A percentile compares a stretch with the other conserved stretches of the same genome.
phyloP scores from a whole-genome alignment of 768 basidiomycete genomes.

The Hypsizygus marmoreus region DNA sequence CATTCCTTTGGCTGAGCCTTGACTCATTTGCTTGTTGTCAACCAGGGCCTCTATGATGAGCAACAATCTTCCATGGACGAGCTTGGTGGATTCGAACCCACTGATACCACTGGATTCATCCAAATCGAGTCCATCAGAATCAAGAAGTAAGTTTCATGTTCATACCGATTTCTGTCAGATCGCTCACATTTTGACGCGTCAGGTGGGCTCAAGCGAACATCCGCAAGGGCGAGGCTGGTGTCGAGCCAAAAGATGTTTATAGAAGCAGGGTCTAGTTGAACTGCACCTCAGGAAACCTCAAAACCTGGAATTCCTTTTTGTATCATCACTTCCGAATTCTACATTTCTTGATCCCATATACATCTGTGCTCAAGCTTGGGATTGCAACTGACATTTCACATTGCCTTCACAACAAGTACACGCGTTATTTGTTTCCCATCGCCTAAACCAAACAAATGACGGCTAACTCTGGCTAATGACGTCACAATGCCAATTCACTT shows the following conservation, averaged over 20 bases:
- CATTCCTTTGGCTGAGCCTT: background rate
- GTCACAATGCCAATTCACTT: too few species aligned
- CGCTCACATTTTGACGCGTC: constrained; percentile 7
- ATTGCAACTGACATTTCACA: too few species aligned
- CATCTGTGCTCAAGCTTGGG: too few species aligned
- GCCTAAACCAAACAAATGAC: too few species aligned
- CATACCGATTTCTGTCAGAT: constrained; percentile 4
- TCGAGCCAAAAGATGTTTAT: constrained; percentile 79
- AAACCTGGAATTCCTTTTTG: too few species aligned
- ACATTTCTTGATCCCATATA: too few species aligned
- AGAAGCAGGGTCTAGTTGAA: constrained; percentile 61
- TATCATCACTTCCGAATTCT: too few species aligned
- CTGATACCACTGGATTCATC: constrained; percentile 95
- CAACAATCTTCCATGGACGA: constrained; percentile 98
- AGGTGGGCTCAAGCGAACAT: constrained; percentile 90
- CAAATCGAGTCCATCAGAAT: constrained; percentile 97
- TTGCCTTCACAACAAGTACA: too few species aligned
- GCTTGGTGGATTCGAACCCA: constrained; percentile 96
- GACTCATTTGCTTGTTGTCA: background rate
- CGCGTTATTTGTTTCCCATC: too few species aligned
- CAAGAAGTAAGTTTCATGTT: constrained; percentile 72
- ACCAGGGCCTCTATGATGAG: constrained; percentile 90
- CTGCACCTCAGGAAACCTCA: too few species aligned
- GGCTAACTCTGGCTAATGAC: too few species aligned
- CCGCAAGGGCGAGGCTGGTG: constrained; percentile 81